Evolutionary conservation across 257 asterid species (phyloP), one percentile per base, ranked within the genome.

Genomic region (Nyctanthes arbortristis): DNA sequence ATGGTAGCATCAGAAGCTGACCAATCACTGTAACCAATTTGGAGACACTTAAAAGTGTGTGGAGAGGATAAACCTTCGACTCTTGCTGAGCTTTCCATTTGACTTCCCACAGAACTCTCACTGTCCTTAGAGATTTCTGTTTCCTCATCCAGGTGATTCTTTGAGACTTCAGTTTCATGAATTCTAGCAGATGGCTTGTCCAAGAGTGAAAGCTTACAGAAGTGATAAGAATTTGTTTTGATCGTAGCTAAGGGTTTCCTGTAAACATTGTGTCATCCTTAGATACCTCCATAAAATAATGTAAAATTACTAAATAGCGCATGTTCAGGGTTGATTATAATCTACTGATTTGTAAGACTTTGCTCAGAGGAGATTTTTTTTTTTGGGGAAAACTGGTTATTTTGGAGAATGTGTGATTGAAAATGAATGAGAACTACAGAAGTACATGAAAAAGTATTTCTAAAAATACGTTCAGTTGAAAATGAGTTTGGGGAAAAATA

Each of bases 201-300:
- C 49, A 84, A 73, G 7, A 84, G 49, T 2, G 99, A 91, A 32
- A 89, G 91, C 92, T 93, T 93, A 88, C 97, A 93, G 69, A 93
- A 93, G 81, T 93, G 97, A 65, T 87, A 91, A 25, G 96, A 70
- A 67, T 88, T 89, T 27, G 97, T 91, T 69, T 73, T 84, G 68
- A 89, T 81, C 22, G 91, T 78, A 39, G 84, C 57, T 65, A 89
- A 77, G 2, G 97, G 99, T 66, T 43, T 85, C 84, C 90, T 83
- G 85, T 35, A 64, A 45, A 30, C 37, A 59, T 8, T 34, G 63
- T 65, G 1, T 43, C 31, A 68, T 37, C 66, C 31, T 54, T 30
- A 45, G 24, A 58, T 14, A 32, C 54, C 62, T 43, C 24, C 55
- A 61, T 10, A 25, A 5, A n/a, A n/a, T n/a, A 5, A 4, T n/a